Evolutionary conservation across 1,284 basidiomycete species (phyloP).

Genomic region (Apiotrichum brassicae): DNA sequence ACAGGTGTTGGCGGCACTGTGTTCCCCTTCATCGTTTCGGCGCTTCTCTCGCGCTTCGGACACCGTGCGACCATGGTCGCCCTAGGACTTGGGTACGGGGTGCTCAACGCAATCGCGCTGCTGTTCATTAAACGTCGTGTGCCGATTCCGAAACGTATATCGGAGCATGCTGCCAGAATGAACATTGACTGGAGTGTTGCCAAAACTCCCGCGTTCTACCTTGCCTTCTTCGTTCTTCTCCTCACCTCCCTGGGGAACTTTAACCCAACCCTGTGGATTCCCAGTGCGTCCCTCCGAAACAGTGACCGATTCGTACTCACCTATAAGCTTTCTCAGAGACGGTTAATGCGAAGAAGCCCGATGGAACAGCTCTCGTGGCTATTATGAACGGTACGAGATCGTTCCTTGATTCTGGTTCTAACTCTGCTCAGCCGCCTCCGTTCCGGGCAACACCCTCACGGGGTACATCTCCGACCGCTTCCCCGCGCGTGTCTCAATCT

Average conservation of each 20-base stretch:
- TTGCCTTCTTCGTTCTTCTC: slow-evolving; percentile 32
- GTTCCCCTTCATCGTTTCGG: slow-evolving; percentile 38
- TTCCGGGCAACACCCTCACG: slow-evolving; percentile 35
- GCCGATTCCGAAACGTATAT: slow-evolving; percentile 19
- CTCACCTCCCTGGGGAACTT: slow-evolving; percentile 44
- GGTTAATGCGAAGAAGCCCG: slow-evolving; percentile 27
- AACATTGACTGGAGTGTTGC: slow-evolving; percentile 28
- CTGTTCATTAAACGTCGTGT: slow-evolving; percentile 37
- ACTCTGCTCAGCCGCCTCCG: slow-evolving; percentile 32
- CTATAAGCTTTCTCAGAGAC: slow-evolving; percentile 37
- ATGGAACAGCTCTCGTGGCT: slow-evolving; percentile 39
- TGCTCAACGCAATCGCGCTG: slow-evolving; percentile 28
- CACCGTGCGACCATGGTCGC: slow-evolving; percentile 40
- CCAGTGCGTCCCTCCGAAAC: slow-evolving; percentile 35
- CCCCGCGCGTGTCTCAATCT: slow-evolving; percentile 29
- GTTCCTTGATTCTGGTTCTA: too few relatives aligned
- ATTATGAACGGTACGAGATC: slow-evolving; percentile 45
- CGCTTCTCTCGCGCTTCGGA: slow-evolving; percentile 31
- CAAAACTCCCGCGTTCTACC: slow-evolving; percentile 23
- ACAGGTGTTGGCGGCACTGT: slow-evolving; percentile 14
- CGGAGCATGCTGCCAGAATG: too few relatives aligned
- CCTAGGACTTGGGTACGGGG: slow-evolving; percentile 30
- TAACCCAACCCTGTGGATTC: slow-evolving; percentile 43
- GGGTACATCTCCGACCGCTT: slow-evolving; percentile 40
- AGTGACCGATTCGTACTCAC: not conserved